Evolutionary conservation across 176 grass and related monocot genomes (phyloP), one percentile per base, ranked within the genome.

Genomic region (Echinochloa phyllopogon): DNA sequence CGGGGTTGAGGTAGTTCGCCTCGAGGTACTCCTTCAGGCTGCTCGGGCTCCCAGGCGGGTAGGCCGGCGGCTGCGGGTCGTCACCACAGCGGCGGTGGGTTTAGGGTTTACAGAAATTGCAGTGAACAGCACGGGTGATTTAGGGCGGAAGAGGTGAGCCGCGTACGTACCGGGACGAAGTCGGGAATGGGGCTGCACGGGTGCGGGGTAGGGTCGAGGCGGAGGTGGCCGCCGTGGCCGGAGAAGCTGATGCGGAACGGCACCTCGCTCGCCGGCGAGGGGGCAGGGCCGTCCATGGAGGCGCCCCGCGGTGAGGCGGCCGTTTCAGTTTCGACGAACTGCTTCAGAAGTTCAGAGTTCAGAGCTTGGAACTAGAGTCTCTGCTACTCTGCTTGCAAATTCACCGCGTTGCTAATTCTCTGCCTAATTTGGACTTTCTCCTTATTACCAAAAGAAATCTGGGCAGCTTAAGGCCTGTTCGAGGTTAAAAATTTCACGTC

Each of bases 211-310:
- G 91, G 89, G 25, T 93, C 89, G 85, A 98, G 91, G 47, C 91
- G 89, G 76, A 95, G 96, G 82, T 98, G 93, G 38, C 96, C 96
- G 42, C 91, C 60, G 77, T 98, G 91, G 37, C 96, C 96, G 67
- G 91, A 94, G 64, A 98, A 94, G 63, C 89, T 89, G 58, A 98
- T 78, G 61, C 93, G 78, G 82, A 95, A 98, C 70, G 93, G 87
- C 66, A 95, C 68, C 78, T 95, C 93, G 84, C 84, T 86, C 84
- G 74, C 84, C 79, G 88, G 79, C 79, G 84, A 86, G 25, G 65
- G 24, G 56, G 78, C 68, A 67, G 84, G 64, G 57, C 80, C 78
- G 78, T 75, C 88, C 88, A 90, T 90, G 20, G 72, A 76, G 64
- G 48, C 16, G 21, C n/a, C 8, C 75, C 59, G 68, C 48, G 69